Base-by-base conservation (phyloP, 495 filamentous ascomycete genomes). In the Xylaria acuta region DNA sequence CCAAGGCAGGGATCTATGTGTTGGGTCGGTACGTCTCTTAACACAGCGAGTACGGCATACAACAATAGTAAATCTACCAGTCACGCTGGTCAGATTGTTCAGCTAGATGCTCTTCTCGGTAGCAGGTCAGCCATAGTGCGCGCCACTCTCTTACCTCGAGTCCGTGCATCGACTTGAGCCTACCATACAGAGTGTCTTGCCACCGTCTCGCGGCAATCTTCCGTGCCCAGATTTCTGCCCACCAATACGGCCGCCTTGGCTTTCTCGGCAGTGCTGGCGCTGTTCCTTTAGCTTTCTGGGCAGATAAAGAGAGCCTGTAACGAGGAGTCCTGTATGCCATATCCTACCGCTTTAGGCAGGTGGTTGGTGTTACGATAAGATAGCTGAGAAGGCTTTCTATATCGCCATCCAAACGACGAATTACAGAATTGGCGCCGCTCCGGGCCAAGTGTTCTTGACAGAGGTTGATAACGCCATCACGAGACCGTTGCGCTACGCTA, bases 391-490 rank as follows among this genome's bases (percentile, higher is more conserved):
- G 32, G 45, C 32, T 18, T 8, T 53, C 20, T n/a, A 43, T 36
- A 53, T 51, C 64, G 32, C 20, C 45, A 38, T 53, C 18, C 32
- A 7, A 14, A 22, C 43, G 40, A 49, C 40, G 63, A 65, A 65
- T 65, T 49, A 20, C 22, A 67, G 27, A 22, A 53, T 40, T 25
- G 64, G 43, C 64, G 64, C 63, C 25, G 41, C 27, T 30, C 43
- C 63, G 38, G 60, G 63, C 43, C 64, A 53, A 67, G 64, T 53
- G n/a, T 32, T 16, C 25, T 59, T n/a, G 66, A 18, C 22, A 43
- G 64, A 69, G 66, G 51, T 69, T 69, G 66, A 69, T 69, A 58
- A 69, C 66, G 36, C 66, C 66, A 43, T 69, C 66, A 69, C 49
- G 66, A 69, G 34, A 58, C 16, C 11, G 36, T 45, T 51, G 64